phyloP scores from a whole-genome alignment of 1,284 basidiomycete species.

The Cystobasidium slooffiae region DNA sequence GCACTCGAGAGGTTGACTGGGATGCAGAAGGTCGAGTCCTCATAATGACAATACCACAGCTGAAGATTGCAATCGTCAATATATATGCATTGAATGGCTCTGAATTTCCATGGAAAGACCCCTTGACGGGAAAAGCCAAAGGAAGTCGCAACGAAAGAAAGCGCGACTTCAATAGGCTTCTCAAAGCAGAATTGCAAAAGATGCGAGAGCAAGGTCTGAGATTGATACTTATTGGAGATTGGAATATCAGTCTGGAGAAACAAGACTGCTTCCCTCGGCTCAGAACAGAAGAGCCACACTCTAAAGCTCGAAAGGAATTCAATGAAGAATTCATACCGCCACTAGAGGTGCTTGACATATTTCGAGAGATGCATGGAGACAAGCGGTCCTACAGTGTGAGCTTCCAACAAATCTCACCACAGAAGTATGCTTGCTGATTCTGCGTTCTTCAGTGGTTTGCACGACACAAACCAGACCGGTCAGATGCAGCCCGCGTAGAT shows the following conservation, averaged over 20 bases:
- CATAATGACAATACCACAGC: conserved; percentile 34
- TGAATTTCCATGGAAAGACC: conserved; percentile 43
- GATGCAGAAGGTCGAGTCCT: conserved; percentile 46
- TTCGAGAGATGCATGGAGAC: conserved; percentile 43
- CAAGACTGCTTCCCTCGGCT: conserved; percentile 47
- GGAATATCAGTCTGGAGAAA: conserved; percentile 46
- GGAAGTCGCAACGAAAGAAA: conserved; percentile 47
- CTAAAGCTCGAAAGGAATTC: conserved; percentile 46
- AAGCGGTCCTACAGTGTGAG: conserved; percentile 44
- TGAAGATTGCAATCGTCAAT: conserved; percentile 33
- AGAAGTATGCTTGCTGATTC: neutral
- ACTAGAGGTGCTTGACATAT: conserved; percentile 45
- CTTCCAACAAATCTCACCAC: neutral
- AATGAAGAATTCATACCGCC: conserved; percentile 46
- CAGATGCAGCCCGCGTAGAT: conserved; percentile 47
- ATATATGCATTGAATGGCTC: conserved; percentile 46
- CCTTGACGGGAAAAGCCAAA: conserved; percentile 18
- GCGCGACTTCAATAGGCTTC: conserved; percentile 47
- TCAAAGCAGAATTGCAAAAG: conserved; percentile 35
- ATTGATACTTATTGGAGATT: conserved; percentile 46
- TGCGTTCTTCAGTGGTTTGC: conserved; percentile 31
- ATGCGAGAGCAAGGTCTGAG: conserved; percentile 30
- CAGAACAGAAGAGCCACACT: conserved; percentile 47
- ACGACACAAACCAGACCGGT: conserved; percentile 43
- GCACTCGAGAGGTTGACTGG: conserved; percentile 45